phyloP scores from a whole-genome alignment of 257 asterid species.

The Thymus quinquecostatus region DNA sequence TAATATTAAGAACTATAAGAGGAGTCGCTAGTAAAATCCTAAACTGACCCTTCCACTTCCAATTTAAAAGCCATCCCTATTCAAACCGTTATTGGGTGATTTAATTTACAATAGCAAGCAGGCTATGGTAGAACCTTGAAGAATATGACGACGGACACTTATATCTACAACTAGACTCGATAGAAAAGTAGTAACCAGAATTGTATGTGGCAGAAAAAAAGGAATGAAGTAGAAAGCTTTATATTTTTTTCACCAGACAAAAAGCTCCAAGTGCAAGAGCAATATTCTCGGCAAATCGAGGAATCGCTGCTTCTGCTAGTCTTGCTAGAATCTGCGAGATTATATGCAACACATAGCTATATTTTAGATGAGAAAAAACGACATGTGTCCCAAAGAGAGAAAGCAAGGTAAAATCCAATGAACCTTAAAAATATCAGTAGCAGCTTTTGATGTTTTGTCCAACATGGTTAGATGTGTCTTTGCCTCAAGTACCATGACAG shows the following conservation, averaged over 20 bases:
- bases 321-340: conserved; percentile 59
- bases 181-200: neutral
- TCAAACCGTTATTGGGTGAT: neutral
- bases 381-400: conserved; percentile 20
- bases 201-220: neutral
- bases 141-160: neutral
- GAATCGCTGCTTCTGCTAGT: conserved; percentile 70
- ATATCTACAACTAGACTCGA: conserved; percentile 1
- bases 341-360: conserved; percentile 18
- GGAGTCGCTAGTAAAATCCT: neutral
- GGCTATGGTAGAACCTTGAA: conserved; percentile 9
- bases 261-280: conserved; percentile 89
- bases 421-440: conserved; percentile 85
- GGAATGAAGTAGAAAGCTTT: conserved; percentile 14
- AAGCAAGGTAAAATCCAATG: conserved; percentile 18
- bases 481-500: conserved; percentile 59
- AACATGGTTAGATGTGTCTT: conserved; percentile 51
- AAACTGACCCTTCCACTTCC: conserved; percentile 14
- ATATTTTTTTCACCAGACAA: conserved; percentile 58
- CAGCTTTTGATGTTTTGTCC: conserved; percentile 75
- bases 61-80: neutral
- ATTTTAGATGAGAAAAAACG: conserved; percentile 17
- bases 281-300: conserved; percentile 87
- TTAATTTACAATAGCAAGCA: neutral
- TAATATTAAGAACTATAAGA: conserved; percentile 6